Evolutionary conservation across 441 rosid genomes (phyloP).

Genomic region (Arabidopsis hybrid): DNA sequence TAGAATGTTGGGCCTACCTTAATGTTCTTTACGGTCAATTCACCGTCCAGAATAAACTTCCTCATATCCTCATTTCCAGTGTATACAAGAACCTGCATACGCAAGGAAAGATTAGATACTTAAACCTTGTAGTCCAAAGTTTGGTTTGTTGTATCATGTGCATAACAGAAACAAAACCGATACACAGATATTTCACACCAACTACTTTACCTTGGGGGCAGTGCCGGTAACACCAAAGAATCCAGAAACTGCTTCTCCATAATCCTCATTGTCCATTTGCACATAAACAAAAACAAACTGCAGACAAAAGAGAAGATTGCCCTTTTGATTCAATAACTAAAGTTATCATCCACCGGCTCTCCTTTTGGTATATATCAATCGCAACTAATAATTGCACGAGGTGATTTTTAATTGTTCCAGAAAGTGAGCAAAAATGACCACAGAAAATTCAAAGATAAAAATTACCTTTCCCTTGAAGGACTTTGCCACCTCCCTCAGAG

Average conservation of each 20-base stretch:
- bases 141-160: constrained; percentile 10
- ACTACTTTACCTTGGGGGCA: constrained; percentile 61
- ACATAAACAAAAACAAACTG: constrained; percentile 92
- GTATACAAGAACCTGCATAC: constrained; percentile 76
- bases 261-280: constrained; percentile 89
- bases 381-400: neutral
- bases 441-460: neutral
- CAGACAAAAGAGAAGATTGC: constrained; percentile 41
- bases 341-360: constrained; percentile 40
- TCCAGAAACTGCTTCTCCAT: constrained; percentile 86
- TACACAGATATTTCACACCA: neutral
- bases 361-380: constrained; percentile 11
- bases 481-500: constrained; percentile 80
- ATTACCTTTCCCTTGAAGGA: constrained; percentile 90
- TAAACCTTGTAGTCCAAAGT: constrained; percentile 17
- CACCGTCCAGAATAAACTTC: constrained; percentile 77
- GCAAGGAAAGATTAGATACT: constrained; percentile 21
- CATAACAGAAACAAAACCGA: constrained; percentile 21
- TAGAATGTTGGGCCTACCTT: constrained; percentile 56
- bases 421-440: constrained; percentile 16
- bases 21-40: constrained; percentile 64
- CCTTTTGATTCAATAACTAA: constrained; percentile 40
- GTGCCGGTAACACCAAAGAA: constrained; percentile 82
- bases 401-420: constrained; percentile 10
- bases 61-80: constrained; percentile 83